These are phyloP conservation scores for Podospora australis DNA, from an alignment of 495 filamentous ascomycete genomes.

Conservation along the genomic window DNA sequence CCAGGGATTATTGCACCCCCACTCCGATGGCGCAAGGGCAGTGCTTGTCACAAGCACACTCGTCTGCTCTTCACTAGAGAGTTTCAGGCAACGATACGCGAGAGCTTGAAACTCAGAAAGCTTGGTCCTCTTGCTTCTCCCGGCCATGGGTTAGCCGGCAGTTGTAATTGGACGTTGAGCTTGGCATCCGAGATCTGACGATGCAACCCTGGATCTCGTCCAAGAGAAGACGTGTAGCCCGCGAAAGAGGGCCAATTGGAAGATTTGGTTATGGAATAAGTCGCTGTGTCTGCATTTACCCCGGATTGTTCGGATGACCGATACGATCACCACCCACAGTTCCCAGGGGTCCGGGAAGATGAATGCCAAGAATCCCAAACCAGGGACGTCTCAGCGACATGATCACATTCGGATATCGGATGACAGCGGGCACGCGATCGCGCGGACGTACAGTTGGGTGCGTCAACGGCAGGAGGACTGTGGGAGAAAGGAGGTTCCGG, in stretches of 20 bases:
- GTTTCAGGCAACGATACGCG: slow-evolving; percentile 3
- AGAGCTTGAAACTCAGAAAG: slow-evolving; percentile 10
- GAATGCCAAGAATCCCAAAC: slow-evolving; percentile 16
- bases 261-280: too few species aligned
- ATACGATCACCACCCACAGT: neutral
- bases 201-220: slow-evolving; percentile 4
- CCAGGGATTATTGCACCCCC: too few species aligned
- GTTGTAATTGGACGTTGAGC: slow-evolving; percentile 1
- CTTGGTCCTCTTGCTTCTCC: neutral
- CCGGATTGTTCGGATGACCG: neutral
- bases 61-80: neutral
- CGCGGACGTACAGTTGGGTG: too few species aligned
- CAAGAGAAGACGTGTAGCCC: neutral
- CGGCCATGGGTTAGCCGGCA: neutral
- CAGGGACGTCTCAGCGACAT: slow-evolving; percentile 8
- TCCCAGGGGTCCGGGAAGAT: neutral
- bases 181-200: slow-evolving; percentile 12
- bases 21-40: neutral
- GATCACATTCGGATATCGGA: too few species aligned
- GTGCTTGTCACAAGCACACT: neutral
- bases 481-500: too few species aligned
- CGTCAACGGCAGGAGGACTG: too few species aligned
- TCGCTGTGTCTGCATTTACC: too few species aligned
- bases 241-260: neutral
- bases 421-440: too few species aligned